These are phyloP conservation scores for Fusarium compactum DNA, from an alignment of 2,329 filamentous ascomycete genomes.

Conservation along the genomic window DNA sequence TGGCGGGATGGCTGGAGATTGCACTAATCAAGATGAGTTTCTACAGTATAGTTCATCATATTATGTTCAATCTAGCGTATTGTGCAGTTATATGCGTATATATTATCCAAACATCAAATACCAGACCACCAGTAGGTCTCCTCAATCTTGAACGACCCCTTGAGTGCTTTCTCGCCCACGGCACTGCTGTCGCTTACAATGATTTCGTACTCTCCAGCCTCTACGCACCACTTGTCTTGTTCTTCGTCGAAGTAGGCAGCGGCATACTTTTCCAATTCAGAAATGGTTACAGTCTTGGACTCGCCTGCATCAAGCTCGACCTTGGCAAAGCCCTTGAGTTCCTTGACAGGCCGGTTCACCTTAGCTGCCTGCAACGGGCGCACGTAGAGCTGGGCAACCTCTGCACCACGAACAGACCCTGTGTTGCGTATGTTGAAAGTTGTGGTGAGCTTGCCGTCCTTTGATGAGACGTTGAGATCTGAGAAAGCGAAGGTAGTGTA, in stretches of 20 bases:
- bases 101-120: conserved; percentile 48
- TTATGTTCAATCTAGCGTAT: neutral
- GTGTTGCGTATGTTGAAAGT: conserved; percentile 70
- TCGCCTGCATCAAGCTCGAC: conserved; percentile 71
- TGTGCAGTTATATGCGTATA: neutral
- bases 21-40: neutral
- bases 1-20: no score
- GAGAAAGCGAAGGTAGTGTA: conserved; percentile 77
- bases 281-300: conserved; percentile 67
- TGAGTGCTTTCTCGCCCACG: conserved; percentile 62
- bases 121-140: conserved; percentile 77
- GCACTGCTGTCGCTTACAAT: conserved; percentile 69
- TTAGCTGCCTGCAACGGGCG: conserved; percentile 63
- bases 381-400: conserved; percentile 70
- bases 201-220: conserved; percentile 74
- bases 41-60: neutral
- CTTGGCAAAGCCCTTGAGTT: conserved; percentile 76
- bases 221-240: conserved; percentile 72
- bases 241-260: conserved; percentile 79
- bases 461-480: conserved; percentile 60
- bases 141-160: conserved; percentile 65
- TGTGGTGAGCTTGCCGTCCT: conserved; percentile 61
- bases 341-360: conserved; percentile 69
- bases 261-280: conserved; percentile 71
- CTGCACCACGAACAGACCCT: conserved; percentile 64